A percentile compares a stretch with the other conserved stretches of the same genome.
Evolutionary conservation across 306 rosid species (phyloP).

Genomic region (Aeschynomene evenia): DNA sequence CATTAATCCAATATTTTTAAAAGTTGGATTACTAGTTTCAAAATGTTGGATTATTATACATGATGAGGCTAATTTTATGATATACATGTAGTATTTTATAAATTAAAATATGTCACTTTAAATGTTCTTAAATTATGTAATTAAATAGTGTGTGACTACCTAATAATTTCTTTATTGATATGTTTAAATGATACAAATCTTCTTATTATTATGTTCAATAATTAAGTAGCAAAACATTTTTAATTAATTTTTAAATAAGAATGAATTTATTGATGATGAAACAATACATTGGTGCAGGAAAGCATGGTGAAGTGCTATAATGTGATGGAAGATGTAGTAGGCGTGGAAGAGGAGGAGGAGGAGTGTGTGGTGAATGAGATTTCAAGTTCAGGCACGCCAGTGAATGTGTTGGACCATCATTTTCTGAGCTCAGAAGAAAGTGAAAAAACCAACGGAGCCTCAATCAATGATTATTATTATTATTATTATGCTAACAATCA

Average conservation of each 20-base stretch:
- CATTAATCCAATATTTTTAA: too few species aligned
- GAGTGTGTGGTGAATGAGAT: constrained; percentile 40
- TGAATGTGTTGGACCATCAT: constrained; percentile 65
- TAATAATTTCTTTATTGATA: too few species aligned
- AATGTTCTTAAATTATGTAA: too few species aligned
- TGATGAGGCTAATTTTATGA: too few species aligned
- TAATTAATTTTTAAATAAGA: not conserved
- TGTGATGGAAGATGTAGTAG: constrained; percentile 46
- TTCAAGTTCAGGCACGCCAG: constrained; percentile 59
- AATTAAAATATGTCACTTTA: too few species aligned
- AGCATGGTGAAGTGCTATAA: constrained; percentile 50
- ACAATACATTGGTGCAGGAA: constrained; percentile 41
- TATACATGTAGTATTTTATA: too few species aligned
- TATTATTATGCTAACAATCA: constrained; percentile 40
- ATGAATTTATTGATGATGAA: not conserved
- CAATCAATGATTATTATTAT: constrained; percentile 24
- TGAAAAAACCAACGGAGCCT: constrained; percentile 39
- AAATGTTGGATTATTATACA: too few species aligned
- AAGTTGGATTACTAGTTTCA: too few species aligned
- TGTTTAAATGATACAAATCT: too few species aligned
- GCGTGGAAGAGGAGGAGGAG: constrained; percentile 48
- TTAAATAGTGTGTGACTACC: too few species aligned
- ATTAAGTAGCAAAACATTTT: not conserved
- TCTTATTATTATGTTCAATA: too few species aligned
- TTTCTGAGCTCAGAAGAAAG: constrained; percentile 71